Evolutionary conservation across 2,329 filamentous ascomycete species (phyloP).

Genomic region (Alternaria gaisen): DNA sequence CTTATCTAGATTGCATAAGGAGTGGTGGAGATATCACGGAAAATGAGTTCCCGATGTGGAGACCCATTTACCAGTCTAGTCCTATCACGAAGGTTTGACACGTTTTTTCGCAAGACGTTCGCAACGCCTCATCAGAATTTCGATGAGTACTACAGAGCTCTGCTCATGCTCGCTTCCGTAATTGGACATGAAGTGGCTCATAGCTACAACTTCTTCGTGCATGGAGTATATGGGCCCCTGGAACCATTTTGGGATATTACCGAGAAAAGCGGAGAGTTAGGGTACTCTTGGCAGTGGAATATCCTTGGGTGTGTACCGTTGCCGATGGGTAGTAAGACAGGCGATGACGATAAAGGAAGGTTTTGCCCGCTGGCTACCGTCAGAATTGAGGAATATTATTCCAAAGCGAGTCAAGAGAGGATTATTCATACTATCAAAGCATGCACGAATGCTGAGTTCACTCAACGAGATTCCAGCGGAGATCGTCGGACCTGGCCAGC

Average conservation of each 20-base stretch:
- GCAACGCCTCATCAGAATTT: not conserved
- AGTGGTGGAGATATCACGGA: no score
- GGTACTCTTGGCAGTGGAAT: slow-evolving; percentile 26
- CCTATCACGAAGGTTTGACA: not conserved
- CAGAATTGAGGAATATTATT: not conserved
- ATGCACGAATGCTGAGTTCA: not conserved
- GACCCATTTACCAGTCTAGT: no score
- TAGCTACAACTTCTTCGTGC: slow-evolving; percentile 20
- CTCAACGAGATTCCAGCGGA: not conserved
- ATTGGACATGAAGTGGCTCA: slow-evolving; percentile 34
- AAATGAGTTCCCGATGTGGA: no score
- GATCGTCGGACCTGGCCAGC: not conserved
- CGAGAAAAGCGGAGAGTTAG: slow-evolving; percentile 24
- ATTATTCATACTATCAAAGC: not conserved
- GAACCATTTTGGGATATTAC: slow-evolving; percentile 25
- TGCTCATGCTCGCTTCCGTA: slow-evolving; percentile 24
- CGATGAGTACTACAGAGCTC: slow-evolving; percentile 13
- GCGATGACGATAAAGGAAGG: accelerated
- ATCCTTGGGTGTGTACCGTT: slow-evolving; percentile 14
- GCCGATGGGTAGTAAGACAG: not conserved
- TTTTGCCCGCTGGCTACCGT: not conserved
- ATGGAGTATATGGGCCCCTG: not conserved
- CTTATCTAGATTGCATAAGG: no score
- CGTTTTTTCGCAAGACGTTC: not conserved
- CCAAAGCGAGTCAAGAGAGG: not conserved